Conservation (phyloP, 768 basidiomycete species). For the Ramaria rubella region DNA sequence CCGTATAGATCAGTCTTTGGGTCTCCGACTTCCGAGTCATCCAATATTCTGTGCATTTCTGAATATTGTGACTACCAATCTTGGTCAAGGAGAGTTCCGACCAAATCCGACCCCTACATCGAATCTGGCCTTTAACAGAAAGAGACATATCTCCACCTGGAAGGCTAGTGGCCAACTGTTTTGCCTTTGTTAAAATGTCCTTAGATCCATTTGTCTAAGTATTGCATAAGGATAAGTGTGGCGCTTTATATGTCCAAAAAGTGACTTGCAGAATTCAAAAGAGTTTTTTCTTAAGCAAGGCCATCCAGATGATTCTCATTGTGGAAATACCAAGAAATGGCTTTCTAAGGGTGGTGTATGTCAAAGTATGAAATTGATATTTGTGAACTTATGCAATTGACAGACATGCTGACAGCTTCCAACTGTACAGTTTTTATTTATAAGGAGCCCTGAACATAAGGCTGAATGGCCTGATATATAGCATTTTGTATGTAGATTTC, state of each 20-base stretch:
- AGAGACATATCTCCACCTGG: constrained; percentile 69
- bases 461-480: too few relatives aligned
- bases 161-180: constrained; percentile 47
- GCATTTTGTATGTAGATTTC: too few relatives aligned
- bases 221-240: not conserved
- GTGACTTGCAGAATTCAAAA: constrained; percentile 54
- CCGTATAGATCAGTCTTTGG: too few relatives aligned
- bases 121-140: constrained; percentile 66
- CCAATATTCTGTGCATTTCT: too few relatives aligned
- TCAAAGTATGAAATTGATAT: not conserved
- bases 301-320: constrained; percentile 40
- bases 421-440: too few relatives aligned
- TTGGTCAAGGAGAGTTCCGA: too few relatives aligned
- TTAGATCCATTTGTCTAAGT: constrained; percentile 70
- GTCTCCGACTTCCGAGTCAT: too few relatives aligned
- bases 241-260: not conserved
- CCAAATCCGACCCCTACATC: too few relatives aligned
- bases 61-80: too few relatives aligned
- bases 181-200: constrained; percentile 49
- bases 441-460: too few relatives aligned
- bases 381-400: not conserved
- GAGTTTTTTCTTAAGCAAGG: constrained; percentile 53
- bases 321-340: constrained; percentile 37
- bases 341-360: constrained; percentile 65
- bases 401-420: constrained; percentile 60